These are phyloP conservation scores for Paecilomyces niveus DNA, from an alignment of 2,329 filamentous ascomycete species.

Conservation along the genomic window DNA sequence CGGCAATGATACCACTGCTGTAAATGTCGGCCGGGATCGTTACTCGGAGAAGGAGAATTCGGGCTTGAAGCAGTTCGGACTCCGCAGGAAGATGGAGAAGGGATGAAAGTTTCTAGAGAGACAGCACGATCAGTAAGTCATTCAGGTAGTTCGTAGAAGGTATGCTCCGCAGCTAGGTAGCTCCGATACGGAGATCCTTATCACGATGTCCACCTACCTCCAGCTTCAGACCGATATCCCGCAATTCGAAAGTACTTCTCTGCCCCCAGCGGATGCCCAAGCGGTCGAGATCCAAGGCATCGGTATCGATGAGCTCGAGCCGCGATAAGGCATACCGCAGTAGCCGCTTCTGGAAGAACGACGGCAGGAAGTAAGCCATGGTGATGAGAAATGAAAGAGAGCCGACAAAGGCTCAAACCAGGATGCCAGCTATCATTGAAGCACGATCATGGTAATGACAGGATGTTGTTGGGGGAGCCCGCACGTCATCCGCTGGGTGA, in stretches of 20 bases:
- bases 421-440: conserved; percentile 19
- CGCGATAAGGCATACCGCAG: conserved; percentile 78
- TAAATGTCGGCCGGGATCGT: conserved; percentile 86
- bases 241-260: conserved; percentile 75
- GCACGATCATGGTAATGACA: conserved; percentile 11
- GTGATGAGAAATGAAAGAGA: conserved; percentile 15
- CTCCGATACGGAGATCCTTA: neutral
- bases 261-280: conserved; percentile 77
- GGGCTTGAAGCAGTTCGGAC: conserved; percentile 65
- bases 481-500: neutral
- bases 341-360: conserved; percentile 76
- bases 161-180: neutral
- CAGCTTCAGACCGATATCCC: conserved; percentile 74
- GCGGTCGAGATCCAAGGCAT: conserved; percentile 77
- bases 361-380: conserved; percentile 72
- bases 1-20: conserved; percentile 71
- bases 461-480: neutral
- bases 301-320: conserved; percentile 79
- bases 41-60: conserved; percentile 67
- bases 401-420: conserved; percentile 22
- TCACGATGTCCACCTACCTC: conserved; percentile 48
- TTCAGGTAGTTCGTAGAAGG: neutral
- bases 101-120: conserved; percentile 65
- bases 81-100: conserved; percentile 67
- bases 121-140: neutral